Base-by-base conservation (phyloP, 2,329 filamentous ascomycete species). In the Periglandula ipomoeae region DNA sequence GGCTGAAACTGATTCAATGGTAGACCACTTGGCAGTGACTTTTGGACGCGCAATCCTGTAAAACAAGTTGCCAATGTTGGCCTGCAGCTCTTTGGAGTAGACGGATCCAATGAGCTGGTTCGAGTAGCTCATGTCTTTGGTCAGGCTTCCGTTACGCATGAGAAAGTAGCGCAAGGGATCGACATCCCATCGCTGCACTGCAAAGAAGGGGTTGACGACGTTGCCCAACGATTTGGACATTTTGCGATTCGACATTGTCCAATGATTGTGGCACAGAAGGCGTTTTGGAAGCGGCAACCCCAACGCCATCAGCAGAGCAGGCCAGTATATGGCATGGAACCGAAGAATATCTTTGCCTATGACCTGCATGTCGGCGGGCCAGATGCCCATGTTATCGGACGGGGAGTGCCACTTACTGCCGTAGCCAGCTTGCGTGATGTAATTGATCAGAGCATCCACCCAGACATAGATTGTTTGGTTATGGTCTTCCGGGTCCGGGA, bases 281-380 rank as follows among this genome's bases (percentile, higher is more conserved):
- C 82, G 82, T 60, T 82, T 84, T 1, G 93, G 89, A 1, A 87
- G 71, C 1, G 88, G 85, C 4, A 97, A 73, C 46, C 84, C 82
- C 13, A 96, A 72, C 1, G 93, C 91, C 76, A 98, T 85, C 15
- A 98, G 81, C 57, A 98, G 85, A 3, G 93, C 93, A 0, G 93
- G 93, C 93, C 94, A 98, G 72, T 98, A 98, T 43, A 98, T 84
- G 65, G 88, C 91, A 64, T 98, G 94, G 66, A 98, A 98, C 17
- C 89, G 85, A 50, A 95, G 74, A 55, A 98, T 98, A 64, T 98
- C 93, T 67, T 98, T 98, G 44, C 93, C 93, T 48, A 98, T 84
- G 23, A 98, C 81, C 41, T 98, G 93, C 17, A 93, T 76, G 64
- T 98, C 84, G 8, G 89, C 88, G 4, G 93, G 93, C 91, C 93